Evolutionary conservation across 2,329 filamentous ascomycete species (phyloP).

Genomic region (Fusarium sulawesiense): DNA sequence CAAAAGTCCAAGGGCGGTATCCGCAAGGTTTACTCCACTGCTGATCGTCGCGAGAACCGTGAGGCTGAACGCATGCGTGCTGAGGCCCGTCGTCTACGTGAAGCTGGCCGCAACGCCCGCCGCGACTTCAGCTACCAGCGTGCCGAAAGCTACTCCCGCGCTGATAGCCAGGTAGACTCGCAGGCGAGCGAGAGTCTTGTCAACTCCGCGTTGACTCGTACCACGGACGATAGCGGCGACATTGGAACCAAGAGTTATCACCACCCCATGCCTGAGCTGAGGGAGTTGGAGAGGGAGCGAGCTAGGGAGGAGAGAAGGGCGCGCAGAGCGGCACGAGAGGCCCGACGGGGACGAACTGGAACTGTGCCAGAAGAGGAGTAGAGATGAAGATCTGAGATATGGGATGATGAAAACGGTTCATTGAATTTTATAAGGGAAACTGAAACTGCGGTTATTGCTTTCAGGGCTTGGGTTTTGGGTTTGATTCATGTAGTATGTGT

Average conservation of each 20-base stretch:
- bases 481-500: conserved; percentile 28
- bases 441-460: conserved; percentile 13
- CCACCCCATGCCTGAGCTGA: conserved; percentile 66
- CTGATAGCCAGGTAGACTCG: conserved; percentile 43
- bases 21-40: conserved; percentile 71
- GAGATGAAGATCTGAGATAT: background rate
- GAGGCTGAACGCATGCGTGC: conserved; percentile 66
- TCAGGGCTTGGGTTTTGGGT: background rate
- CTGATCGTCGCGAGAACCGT: conserved; percentile 63
- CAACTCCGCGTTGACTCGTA: conserved; percentile 49
- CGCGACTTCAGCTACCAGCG: conserved; percentile 67
- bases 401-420: background rate
- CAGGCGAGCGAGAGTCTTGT: conserved; percentile 48
- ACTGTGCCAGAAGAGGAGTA: conserved; percentile 43
- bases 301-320: conserved; percentile 52
- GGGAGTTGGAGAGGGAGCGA: conserved; percentile 49
- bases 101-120: conserved; percentile 60
- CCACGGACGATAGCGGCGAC: conserved; percentile 59
- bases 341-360: conserved; percentile 48
- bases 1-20: conserved; percentile 58
- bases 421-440: background rate
- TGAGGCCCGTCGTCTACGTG: conserved; percentile 67
- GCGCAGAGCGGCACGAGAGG: conserved; percentile 48
- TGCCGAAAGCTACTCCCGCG: conserved; percentile 39
- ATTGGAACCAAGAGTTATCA: conserved; percentile 68